Base-by-base conservation (phyloP, 768 basidiomycete genomes). In the Leccinum subgranulosum region DNA sequence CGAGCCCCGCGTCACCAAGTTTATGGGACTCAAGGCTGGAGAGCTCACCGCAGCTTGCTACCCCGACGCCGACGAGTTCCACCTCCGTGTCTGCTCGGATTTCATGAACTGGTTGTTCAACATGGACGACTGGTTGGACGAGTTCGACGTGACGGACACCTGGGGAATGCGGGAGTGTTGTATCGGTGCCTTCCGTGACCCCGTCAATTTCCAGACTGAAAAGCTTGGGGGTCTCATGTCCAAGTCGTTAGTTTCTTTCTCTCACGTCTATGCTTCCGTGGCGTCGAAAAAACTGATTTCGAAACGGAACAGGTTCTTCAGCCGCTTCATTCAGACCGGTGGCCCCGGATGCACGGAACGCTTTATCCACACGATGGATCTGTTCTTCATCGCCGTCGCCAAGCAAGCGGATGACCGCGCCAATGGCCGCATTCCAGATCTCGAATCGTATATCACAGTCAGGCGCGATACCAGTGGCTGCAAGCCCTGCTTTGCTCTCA, bases 41-140 rank as follows among this genome's bases (percentile, higher is more conserved):
- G 83, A 85, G 60, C 81, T 90, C 60, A 82, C 85, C 33, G 85
- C 84, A 3, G 80, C 76, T 65, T 86, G 84, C 68, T 89, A 88
- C 68, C 78, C 82, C 56, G 79, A 79, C 25, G 74, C 81, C 21
- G 73, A 81, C n/a, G 68, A 76, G 45, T 79, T 82, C 59, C 81
- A 83, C 50, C 79, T 90, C 36, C 82, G 84, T 29, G 80, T 86
- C 59, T 79, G 85, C 59, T 81, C 82, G 3, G 87, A 90, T 70
- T 88, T 86, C 64, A 81, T 89, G 83, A 74, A 71, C 60, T 76
- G 70, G 64, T 61, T 77, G 41, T 78, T 79, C 45, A 75, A 75
- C 43, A 63, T 76, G 58, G 77, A 79, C 60, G 75, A 77, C 58
- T 71, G 77, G 70, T 65, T 74, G 31, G 77, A 78, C 39, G 78